Evolutionary conservation across 306 rosid genomes (phyloP).

Genomic region (Quercus mongolica): DNA sequence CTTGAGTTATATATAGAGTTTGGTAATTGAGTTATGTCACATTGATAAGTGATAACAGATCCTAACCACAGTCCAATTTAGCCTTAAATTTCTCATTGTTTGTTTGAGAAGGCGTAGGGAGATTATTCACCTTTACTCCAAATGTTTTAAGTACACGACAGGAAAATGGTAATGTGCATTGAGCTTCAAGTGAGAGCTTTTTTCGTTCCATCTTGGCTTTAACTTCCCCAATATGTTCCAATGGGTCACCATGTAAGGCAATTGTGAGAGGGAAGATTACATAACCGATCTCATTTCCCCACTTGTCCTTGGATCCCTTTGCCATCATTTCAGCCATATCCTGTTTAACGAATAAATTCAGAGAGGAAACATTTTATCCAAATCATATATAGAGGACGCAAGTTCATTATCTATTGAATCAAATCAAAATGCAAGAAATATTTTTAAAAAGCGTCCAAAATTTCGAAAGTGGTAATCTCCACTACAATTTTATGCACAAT

Average conservation of each 20-base stretch:
- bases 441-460: no score
- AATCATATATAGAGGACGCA: no score
- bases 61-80: background rate
- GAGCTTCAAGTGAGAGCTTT: constrained; percentile 57
- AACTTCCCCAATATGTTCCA: constrained; percentile 49
- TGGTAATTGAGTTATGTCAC: no score
- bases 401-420: no score
- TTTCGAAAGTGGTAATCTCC: no score
- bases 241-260: constrained; percentile 42
- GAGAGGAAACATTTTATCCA: no score
- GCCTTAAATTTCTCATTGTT: no score
- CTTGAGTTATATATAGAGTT: no score
- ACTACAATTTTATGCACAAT: no score
- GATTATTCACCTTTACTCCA: constrained; percentile 44
- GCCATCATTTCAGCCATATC: constrained; percentile 63
- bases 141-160: constrained; percentile 26
- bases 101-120: background rate
- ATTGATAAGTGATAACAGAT: background rate
- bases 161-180: constrained; percentile 11
- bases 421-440: no score
- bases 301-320: constrained; percentile 48
- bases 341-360: constrained; percentile 18
- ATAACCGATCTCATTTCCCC: constrained; percentile 64
- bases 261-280: constrained; percentile 40
- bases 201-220: constrained; percentile 52